Conservation (phyloP, 768 basidiomycete genomes). For the Naganishia randhawae region DNA sequence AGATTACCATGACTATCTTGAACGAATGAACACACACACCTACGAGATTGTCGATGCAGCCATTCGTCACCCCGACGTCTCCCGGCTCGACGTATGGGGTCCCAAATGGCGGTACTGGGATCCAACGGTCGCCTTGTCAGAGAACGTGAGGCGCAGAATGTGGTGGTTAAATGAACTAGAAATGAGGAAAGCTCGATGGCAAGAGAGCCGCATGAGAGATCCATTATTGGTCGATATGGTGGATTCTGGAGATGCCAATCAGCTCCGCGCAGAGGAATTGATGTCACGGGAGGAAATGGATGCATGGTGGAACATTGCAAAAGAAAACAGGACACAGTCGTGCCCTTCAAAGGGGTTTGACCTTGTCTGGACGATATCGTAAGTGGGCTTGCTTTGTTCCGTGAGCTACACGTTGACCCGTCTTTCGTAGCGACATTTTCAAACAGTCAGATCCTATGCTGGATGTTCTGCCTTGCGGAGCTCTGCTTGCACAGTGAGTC, state of each 20-base stretch:
- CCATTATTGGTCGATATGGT: neutral
- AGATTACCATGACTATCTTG: conserved; percentile 49
- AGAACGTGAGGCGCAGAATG: conserved; percentile 40
- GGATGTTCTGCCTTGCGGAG: conserved; percentile 45
- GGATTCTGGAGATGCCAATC: neutral
- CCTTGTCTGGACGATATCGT: conserved; percentile 48
- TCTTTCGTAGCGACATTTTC: conserved; percentile 45
- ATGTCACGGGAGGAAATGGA: conserved; percentile 22
- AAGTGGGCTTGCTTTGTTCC: conserved; percentile 28
- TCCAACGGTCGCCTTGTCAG: conserved; percentile 37
- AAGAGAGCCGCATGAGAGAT: neutral
- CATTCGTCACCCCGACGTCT: conserved; percentile 43
- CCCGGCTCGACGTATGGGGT: conserved; percentile 49
- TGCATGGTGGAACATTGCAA: conserved; percentile 3
- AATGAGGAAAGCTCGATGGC: neutral
- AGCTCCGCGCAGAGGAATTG: conserved; percentile 28
- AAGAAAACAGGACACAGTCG: conserved; percentile 6
- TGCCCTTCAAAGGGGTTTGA: conserved; percentile 28
- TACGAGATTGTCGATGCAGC: conserved; percentile 51
- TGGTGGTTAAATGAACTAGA: conserved; percentile 30
- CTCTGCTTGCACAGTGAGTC: conserved; percentile 44
- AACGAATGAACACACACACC: conserved; percentile 51
- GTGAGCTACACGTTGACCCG: neutral
- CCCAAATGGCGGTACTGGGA: conserved; percentile 50
- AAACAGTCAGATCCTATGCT: conserved; percentile 41